Base-by-base conservation (phyloP, 225 moss, liverwort and hornwort genomes). In the Bryum argenteum region DNA sequence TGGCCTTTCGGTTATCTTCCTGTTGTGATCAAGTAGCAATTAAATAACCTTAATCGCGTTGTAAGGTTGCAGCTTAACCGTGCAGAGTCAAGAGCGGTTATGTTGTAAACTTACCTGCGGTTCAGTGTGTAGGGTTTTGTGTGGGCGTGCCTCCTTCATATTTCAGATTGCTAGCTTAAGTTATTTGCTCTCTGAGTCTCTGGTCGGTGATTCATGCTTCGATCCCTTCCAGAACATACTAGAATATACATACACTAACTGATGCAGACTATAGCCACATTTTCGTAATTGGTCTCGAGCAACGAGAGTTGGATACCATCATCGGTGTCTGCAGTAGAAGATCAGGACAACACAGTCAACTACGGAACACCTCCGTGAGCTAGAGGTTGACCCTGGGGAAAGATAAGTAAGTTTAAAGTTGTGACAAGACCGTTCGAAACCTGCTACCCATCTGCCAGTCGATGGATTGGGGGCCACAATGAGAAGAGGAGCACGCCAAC, bases 361-460 rank as follows among this genome's bases (percentile, higher is more conserved):
- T n/a, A n/a, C n/a, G n/a, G 79, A 37, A 82, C 75, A 66, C 81
- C 75, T 2, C 78, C 85, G 50, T 82, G n/a, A 55, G 63, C 76
- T 7, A 70, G 71, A 53, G 69, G 74, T 73, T 54, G 73, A 23
- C 73, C 75, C 26, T 76, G 73, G 75, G 67, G 78, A 65, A 79
- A 71, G 76, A 63, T 22, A 8, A 63, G 73, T 12, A 82, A 82
- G 23, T 66, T 76, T 28, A 79, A 79, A 76, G 55, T 58, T 63
- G 26, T 37, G 26, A 39, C 58, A 53, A 76, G 67, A 58, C n/a
- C n/a, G n/a, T n/a, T 66, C 51, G 20, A 79, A 61, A 69, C 13
- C 81, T 60, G 47, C 56, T 63, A 22, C 70, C 18, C 58, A 20
- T 24, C 71, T 63, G 23, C 45, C 58, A 19, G 20, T 63, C 38